Evolutionary conservation across 441 rosid genomes (phyloP).

Genomic region (Rhodomyrtus psidioides): DNA sequence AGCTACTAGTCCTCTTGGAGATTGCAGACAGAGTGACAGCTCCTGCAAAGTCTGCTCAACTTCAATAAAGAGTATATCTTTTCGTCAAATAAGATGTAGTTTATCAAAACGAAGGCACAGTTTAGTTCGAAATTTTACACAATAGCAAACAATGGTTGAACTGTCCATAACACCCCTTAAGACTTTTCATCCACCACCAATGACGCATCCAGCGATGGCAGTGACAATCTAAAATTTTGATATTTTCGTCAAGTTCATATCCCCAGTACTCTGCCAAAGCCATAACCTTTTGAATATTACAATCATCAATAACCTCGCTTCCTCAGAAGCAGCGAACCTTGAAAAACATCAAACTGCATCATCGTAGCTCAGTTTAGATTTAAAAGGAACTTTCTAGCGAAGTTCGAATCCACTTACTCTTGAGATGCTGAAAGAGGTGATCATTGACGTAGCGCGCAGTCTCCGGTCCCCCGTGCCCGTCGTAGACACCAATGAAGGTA

Average conservation of each 20-base stretch:
- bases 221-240: background rate
- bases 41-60: background rate
- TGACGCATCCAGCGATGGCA: background rate
- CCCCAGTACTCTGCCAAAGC: background rate
- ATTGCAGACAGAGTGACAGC: background rate
- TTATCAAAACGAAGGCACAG: background rate
- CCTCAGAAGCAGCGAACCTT: background rate
- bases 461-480: slow-evolving; percentile 98
- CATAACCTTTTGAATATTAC: background rate
- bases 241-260: background rate
- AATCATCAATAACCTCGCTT: background rate
- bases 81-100: background rate
- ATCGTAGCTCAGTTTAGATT: background rate
- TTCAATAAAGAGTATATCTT: background rate
- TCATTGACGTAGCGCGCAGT: slow-evolving; percentile 70
- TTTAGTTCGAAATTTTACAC: background rate
- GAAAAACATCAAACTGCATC: background rate
- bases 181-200: background rate
- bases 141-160: background rate
- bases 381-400: background rate
- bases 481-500: slow-evolving; percentile 90
- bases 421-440: slow-evolving; percentile 79
- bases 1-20: background rate
- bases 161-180: background rate
- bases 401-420: slow-evolving; percentile 37